Evolutionary conservation across 2,329 filamentous ascomycete species (phyloP).

Genomic region (Metarhizium anisopliae): DNA sequence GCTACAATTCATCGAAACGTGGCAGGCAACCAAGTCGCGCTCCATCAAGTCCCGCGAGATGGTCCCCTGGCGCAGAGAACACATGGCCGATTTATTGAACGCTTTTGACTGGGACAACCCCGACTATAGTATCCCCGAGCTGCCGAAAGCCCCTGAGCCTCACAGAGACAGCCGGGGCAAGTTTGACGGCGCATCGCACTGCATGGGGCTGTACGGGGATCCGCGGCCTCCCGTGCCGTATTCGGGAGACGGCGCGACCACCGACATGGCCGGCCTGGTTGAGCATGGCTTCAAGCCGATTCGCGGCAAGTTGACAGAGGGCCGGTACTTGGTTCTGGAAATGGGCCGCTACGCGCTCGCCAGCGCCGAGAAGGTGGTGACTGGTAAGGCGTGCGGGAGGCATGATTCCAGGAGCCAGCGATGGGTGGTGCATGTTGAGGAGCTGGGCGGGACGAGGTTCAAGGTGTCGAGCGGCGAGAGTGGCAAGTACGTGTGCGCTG

Average conservation of each 20-base stretch:
- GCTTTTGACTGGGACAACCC: slow-evolving; percentile 31
- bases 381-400: too few relatives aligned
- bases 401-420: too few relatives aligned
- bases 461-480: too few relatives aligned
- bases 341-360: slow-evolving; percentile 28
- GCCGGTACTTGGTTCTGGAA: slow-evolving; percentile 42
- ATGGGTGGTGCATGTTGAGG: too few relatives aligned
- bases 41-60: slow-evolving; percentile 16
- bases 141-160: slow-evolving; percentile 18
- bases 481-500: too few relatives aligned
- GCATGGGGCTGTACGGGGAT: slow-evolving; percentile 10
- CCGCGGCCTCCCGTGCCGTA: slow-evolving; percentile 30
- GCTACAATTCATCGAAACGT: slow-evolving; percentile 41
- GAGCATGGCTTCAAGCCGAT: slow-evolving; percentile 43
- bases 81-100: slow-evolving; percentile 21
- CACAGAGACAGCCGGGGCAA: slow-evolving; percentile 10
- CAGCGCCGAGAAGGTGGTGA: slow-evolving; percentile 14
- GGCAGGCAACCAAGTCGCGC: slow-evolving; percentile 24
- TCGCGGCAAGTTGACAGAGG: slow-evolving; percentile 41
- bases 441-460: too few relatives aligned
- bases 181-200: slow-evolving; percentile 31
- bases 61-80: slow-evolving; percentile 16
- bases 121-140: slow-evolving; percentile 5
- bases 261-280: slow-evolving; percentile 23
- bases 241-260: slow-evolving; percentile 19